Evolutionary conservation across 2,329 filamentous ascomycete species (phyloP).

Genomic region (Tothia fuscella): DNA sequence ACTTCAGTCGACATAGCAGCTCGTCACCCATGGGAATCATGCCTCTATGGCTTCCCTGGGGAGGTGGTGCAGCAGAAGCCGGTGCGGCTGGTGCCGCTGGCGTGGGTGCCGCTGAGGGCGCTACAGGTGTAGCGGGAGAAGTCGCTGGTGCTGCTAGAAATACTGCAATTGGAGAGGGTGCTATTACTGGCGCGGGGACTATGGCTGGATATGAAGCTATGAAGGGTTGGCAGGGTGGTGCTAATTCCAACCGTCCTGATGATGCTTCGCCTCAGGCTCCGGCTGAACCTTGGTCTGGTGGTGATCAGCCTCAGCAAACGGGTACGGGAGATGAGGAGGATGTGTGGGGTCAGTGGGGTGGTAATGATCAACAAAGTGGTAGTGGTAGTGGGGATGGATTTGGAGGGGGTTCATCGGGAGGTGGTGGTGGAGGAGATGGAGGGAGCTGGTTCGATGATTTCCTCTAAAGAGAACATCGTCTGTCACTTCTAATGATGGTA

Average conservation of each 20-base stretch:
- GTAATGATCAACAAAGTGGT: background rate
- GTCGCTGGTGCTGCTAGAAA: conserved; percentile 27
- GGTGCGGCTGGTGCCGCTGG: conserved; percentile 26
- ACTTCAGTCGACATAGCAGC: conserved; percentile 50
- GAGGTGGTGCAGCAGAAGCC: conserved; percentile 26
- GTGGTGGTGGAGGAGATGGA: too few species aligned
- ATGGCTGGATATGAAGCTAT: conserved; percentile 54
- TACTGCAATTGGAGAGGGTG: conserved; percentile 23
- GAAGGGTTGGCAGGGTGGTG: conserved; percentile 23
- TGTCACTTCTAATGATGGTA: too few species aligned
- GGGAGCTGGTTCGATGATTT: too few species aligned
- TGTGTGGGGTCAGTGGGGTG: too few species aligned
- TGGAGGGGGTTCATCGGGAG: too few species aligned
- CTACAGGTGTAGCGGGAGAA: conserved; percentile 22
- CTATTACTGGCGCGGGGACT: conserved; percentile 30
- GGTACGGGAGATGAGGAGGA: background rate
- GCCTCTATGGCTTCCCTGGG: conserved; percentile 38
- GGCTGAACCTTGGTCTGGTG: background rate
- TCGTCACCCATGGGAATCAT: conserved; percentile 33
- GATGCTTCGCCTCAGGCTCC: conserved; percentile 21
- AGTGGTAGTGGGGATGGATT: too few species aligned
- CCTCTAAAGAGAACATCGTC: too few species aligned
- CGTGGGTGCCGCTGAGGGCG: conserved; percentile 21
- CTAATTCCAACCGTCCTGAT: background rate
- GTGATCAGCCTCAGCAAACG: background rate